Evolutionary conservation across 352 stramenopile species (phyloP), one percentile per base, ranked within the genome.

Genomic region (Globisporangium takayamanum): DNA sequence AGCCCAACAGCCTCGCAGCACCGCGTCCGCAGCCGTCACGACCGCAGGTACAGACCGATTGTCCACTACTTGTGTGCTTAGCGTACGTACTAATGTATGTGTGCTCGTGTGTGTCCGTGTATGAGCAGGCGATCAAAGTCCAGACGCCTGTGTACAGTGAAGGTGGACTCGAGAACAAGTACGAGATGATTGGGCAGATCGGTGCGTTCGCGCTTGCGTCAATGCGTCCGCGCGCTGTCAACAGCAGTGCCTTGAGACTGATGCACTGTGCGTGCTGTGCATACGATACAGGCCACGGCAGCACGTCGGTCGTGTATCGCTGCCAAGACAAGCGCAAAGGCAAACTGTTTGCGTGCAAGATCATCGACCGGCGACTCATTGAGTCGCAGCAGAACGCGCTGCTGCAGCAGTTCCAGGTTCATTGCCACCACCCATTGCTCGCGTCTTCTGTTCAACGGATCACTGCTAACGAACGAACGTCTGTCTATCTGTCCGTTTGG

Each of bases 391-490:
- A 82, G 53, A 91, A 90, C 50, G 82, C 92, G 51, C 57, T 92
- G 33, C 77, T 96, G 72, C 76, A 92, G 59, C 87, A 95, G 62
- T 95, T 97, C 58, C 82, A 93, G 74, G 84, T 88, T 45, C 18
- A 20, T 28, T 18, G n/a, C 3, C 12, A 15, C 54, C 37, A 18
- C 42, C 16, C 12, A 20, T 59, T 20, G 3, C 22, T 16, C 20
- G 18, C 15, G 6, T 12, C 33, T 14, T 39, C 5, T 14, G 33
- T 39, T 2, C 33, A 39, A 10, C 7, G 1, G 33, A 1, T 12
- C 33, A 39, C 1, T 12, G 33, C 33, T 39, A 39, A 39, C 33
- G 33, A 36, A 8, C 30, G 8, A 39, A 1, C 33, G 33, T 39
- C 33, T 12, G 33, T 39, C 33, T 39, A 7, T 39, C 33, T 39